These are phyloP conservation scores for Platanthera guangdongensis DNA, from an alignment of 106 monocot species.

Conservation along the genomic window DNA sequence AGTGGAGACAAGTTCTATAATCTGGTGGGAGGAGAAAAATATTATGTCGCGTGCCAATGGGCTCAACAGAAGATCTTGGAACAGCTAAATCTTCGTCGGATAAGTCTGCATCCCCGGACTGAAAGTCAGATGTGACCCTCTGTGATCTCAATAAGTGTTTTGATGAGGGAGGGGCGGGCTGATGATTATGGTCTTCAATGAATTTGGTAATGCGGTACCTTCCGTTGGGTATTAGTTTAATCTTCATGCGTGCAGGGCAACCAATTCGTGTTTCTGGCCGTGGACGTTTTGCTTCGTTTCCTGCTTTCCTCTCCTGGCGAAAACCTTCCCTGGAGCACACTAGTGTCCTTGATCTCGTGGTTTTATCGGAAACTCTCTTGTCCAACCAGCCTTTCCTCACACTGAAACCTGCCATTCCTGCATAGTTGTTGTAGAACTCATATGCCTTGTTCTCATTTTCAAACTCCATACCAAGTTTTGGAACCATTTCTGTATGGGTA, in stretches of 20 bases:
- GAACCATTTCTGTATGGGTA: constrained; percentile 4
- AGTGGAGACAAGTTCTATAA: constrained; percentile 14
- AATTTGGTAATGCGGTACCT: constrained; percentile 17
- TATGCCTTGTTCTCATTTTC: constrained; percentile 25
- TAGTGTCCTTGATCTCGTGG: constrained; percentile 15
- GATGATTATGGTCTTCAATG: constrained; percentile 17
- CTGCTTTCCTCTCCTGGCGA: constrained; percentile 11
- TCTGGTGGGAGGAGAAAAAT: constrained; percentile 12
- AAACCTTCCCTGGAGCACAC: constrained; percentile 22
- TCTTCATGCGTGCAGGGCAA: constrained; percentile 23
- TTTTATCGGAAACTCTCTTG: constrained; percentile 8
- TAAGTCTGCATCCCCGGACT: constrained; percentile 2
- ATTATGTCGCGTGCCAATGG: background rate
- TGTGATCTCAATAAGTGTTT: constrained; percentile 28
- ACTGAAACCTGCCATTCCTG: constrained; percentile 22
- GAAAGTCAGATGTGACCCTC: constrained; percentile 19
- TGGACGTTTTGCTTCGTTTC: constrained; percentile 19
- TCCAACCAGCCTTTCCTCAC: constrained; percentile 13
- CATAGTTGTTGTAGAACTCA: constrained; percentile 27
- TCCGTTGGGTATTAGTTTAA: constrained; percentile 10
- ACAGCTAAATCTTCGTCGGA: constrained; percentile 10
- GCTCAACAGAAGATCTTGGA: constrained; percentile 8
- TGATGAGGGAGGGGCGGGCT: constrained; percentile 18
- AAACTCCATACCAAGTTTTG: constrained; percentile 28
- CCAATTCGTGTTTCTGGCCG: constrained; percentile 20